A percentile compares a stretch with the other conserved stretches of the same genome.
Evolutionary conservation across 2,329 filamentous ascomycete genomes (phyloP).

Genomic region (Scortechinia acanthostroma): DNA sequence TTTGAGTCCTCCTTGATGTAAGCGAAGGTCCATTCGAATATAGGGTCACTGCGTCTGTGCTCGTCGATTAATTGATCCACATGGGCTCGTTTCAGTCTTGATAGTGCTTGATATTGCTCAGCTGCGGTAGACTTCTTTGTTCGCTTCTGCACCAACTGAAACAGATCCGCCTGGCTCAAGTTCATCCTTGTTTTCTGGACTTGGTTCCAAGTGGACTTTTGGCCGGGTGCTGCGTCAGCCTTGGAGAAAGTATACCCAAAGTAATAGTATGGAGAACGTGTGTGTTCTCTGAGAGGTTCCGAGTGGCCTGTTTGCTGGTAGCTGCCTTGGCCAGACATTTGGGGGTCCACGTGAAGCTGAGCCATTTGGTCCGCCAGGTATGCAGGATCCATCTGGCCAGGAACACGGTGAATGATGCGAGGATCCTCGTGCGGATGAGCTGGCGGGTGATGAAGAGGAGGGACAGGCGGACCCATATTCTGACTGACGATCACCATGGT

Average conservation of each 20-base stretch:
- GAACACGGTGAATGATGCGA: conserved; percentile 6
- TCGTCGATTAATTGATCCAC: background rate
- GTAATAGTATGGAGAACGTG: too few species aligned
- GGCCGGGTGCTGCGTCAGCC: background rate
- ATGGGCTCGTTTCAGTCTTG: background rate
- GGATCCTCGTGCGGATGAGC: conserved; percentile 5
- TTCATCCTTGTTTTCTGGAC: background rate
- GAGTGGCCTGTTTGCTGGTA: too few species aligned
- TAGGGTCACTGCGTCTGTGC: background rate
- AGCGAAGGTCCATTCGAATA: background rate
- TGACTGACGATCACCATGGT: conserved; percentile 10
- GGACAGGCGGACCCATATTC: conserved; percentile 9
- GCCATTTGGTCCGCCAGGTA: background rate
- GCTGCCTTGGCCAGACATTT: too few species aligned
- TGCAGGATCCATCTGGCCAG: conserved; percentile 6
- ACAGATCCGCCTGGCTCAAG: background rate
- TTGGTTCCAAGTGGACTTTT: background rate
- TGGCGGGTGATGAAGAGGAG: conserved; percentile 8
- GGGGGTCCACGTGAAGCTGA: background rate
- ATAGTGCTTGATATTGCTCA: background rate
- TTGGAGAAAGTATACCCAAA: background rate
- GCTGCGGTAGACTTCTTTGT: background rate
- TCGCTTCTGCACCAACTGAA: background rate
- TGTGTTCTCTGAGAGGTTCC: too few species aligned
- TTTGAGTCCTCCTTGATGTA: background rate